Evolutionary conservation across 805 yeast species (phyloP), one percentile per base, ranked within the genome.

Genomic region (Tetrapisispora nanseiensis): DNA sequence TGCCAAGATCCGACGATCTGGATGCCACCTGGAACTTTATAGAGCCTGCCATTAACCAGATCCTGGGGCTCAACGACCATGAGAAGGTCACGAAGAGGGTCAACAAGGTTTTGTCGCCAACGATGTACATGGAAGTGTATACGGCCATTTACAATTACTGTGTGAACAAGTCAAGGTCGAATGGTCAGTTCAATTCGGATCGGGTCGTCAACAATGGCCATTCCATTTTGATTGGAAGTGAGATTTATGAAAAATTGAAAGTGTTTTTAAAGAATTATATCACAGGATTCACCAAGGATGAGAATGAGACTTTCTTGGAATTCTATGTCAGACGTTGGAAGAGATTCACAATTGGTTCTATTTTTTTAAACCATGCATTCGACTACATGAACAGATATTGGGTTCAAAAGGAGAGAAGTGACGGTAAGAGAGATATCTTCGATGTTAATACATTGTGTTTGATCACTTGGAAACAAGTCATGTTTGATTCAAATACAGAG

Each of bases 311-410:
- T 1, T 82, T 86, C 52, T 68, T 89, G 42, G 82, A 80, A 46
- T 86, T 84, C 57, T 92, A 92, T 55, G 95, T 86, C 35, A 72
- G 79, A 56, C 77, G 82, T 50, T 94, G 97, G 96, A 78, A 79
- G 48, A 75, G 97, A 46, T 92, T 75, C 60, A 78, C 94, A 19
- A 78, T 86, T 41, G 97, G 97, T 22, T 95, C 97, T 1, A 83
- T 87, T 13, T 84, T 86, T 62, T 66, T 92, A 60, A 87, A 86
- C 61, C 92, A 94, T 59, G 89, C 94, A 6, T 85, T 92, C 56
- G 96, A 90, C 61, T 92, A 92, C 63, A 79, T 92, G 75, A 92
- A 92, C 63, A 75, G 97, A 47, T 92, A 90, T 65, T 92, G 98
- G 98, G 96, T 94, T 34, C 84, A 83, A 52, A 89, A 94, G 57